Base-by-base conservation (phyloP, 139 green algal genomes). In the Pleodorina starrii region DNA sequence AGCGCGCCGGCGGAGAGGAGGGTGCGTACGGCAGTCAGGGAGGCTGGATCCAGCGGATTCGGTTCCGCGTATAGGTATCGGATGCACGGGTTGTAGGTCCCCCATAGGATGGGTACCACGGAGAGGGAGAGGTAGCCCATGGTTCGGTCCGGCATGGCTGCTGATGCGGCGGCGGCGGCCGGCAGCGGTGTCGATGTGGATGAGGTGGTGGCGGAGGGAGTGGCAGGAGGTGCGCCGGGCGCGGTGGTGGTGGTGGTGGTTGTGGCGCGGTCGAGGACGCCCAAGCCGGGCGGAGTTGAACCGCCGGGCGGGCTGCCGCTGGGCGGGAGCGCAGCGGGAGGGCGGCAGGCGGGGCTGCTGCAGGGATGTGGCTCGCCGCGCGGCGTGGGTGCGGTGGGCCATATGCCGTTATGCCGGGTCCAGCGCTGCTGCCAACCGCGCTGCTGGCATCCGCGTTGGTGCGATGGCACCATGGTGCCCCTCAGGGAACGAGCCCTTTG, bases 1-100 rank as follows among this genome's bases (percentile, higher is more conserved):
- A 92, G 40, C 10, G 84, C 89, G 21, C 50, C 63, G 5, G 89
- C 91, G 12, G 84, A 68, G 0, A 92, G 32, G 11, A 57, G 23
- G 16, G 88, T 92, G n/a, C 91, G 84, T 17, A 92, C 72, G 10
- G 88, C 91, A 10, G 88, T 94, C 10, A 94, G 85, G 3, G 79
- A 89, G 38, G 91, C 54, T 1, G 91, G 59, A 3, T 91, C 85
- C 32, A 89, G 84, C 36, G 84, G 48, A 29, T 89, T 36, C 0
- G 48, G 2, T 60, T 89, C 84, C 0, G 42, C 84, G 50, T 89
- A 89, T 12, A 89, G 69, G 69, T 89, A 89, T 3, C 84, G 48
- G 27, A 81, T 88, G 43, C 46, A 81, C 2, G 83, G 84, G 36
- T 89, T 89, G 84, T 89, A 89, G 12, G 69, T 89, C 10, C 84